These are phyloP conservation scores for Aspergillus sclerotialis DNA, from an alignment of 2,329 filamentous ascomycete species.

Conservation along the genomic window DNA sequence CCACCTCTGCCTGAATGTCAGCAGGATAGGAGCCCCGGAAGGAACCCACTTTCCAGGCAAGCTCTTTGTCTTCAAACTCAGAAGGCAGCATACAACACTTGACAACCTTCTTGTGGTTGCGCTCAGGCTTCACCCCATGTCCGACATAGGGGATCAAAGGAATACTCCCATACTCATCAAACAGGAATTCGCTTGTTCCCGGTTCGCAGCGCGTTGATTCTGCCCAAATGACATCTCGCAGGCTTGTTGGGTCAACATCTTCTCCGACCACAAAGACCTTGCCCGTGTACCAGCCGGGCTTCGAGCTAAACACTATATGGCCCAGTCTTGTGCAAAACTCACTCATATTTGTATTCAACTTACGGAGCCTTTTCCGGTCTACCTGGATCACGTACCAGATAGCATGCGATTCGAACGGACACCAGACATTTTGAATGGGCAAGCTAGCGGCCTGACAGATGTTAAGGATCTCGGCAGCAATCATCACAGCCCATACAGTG, in stretches of 20 bases:
- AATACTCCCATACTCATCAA: conserved; percentile 8
- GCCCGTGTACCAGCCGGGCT: conserved; percentile 11
- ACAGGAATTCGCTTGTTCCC: conserved; percentile 7
- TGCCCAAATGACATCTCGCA: conserved; percentile 14
- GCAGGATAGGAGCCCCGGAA: conserved; percentile 6
- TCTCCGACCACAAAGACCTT: conserved; percentile 14
- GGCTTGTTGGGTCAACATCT: conserved; percentile 10
- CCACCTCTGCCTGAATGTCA: conserved; percentile 3
- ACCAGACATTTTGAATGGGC: conserved; percentile 12
- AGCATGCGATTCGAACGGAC: conserved; percentile 12
- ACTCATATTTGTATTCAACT: conserved; percentile 6
- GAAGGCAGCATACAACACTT: conserved; percentile 7
- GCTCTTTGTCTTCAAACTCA: conserved; percentile 5
- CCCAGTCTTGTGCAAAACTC: conserved; percentile 8
- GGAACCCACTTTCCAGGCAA: conserved; percentile 5
- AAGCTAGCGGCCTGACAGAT: conserved; percentile 10
- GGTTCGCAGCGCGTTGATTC: conserved; percentile 13
- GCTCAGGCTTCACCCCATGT: conserved; percentile 4
- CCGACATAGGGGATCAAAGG: conserved; percentile 8
- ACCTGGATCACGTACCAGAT: conserved; percentile 10
- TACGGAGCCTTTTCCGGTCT: conserved; percentile 7
- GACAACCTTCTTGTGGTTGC: conserved; percentile 6
- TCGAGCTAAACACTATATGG: conserved; percentile 10
- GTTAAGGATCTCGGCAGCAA: conserved; percentile 12
- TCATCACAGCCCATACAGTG: conserved; percentile 12